phyloP scores from a whole-genome alignment of 2,329 filamentous ascomycete genomes.

The Fusarium cyanostomum region DNA sequence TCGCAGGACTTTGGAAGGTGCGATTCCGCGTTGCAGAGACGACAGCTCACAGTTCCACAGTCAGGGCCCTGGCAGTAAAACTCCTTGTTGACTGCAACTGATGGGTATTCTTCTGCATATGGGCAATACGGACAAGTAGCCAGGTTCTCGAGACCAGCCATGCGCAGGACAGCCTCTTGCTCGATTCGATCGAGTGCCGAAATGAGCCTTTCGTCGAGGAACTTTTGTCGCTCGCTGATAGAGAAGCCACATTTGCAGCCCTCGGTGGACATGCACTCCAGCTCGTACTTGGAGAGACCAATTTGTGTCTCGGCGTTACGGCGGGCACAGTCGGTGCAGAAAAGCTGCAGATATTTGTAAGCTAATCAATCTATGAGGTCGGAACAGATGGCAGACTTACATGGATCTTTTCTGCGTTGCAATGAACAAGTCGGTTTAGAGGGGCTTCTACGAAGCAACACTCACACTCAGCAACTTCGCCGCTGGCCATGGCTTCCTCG shows the following conservation, averaged over 20 bases:
- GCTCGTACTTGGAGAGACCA: slow-evolving; percentile 72
- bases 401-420: slow-evolving; percentile 66
- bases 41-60: slow-evolving; percentile 72
- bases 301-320: slow-evolving; percentile 74
- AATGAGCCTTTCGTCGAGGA: slow-evolving; percentile 66
- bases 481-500: slow-evolving; percentile 53
- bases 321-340: slow-evolving; percentile 74
- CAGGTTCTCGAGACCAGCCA: slow-evolving; percentile 76
- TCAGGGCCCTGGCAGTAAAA: slow-evolving; percentile 75
- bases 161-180: slow-evolving; percentile 73
- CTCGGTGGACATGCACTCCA: slow-evolving; percentile 76
- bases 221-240: slow-evolving; percentile 61
- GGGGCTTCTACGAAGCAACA: slow-evolving; percentile 77
- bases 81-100: slow-evolving; percentile 73
- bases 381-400: slow-evolving; percentile 39
- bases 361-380: not conserved
- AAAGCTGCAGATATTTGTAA: slow-evolving; percentile 55
- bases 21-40: slow-evolving; percentile 72
- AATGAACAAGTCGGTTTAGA: slow-evolving; percentile 74
- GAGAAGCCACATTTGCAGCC: slow-evolving; percentile 72
- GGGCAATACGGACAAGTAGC: slow-evolving; percentile 84
- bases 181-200: slow-evolving; percentile 75
- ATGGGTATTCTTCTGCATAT: slow-evolving; percentile 77
- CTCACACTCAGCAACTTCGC: slow-evolving; percentile 71
- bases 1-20: slow-evolving; percentile 79